phyloP scores from a whole-genome alignment of 257 asterid species.

The Petunia secreta region DNA sequence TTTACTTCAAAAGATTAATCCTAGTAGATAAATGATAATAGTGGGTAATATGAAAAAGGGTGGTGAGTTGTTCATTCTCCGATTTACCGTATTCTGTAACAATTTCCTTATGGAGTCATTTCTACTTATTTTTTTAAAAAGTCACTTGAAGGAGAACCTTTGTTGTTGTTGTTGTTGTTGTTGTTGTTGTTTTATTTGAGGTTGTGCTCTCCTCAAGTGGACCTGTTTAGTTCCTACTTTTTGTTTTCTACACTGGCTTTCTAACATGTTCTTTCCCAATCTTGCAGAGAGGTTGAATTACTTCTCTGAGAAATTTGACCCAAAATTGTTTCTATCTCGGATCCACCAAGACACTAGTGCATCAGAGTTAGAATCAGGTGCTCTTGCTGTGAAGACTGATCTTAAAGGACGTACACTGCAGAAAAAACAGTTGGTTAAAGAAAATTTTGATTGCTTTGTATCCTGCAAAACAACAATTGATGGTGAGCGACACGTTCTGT shows the following conservation, averaged over 20 bases:
- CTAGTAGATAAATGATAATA: no score
- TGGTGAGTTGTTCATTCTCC: no score
- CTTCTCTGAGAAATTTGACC: slow-evolving; percentile 88
- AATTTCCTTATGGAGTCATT: no score
- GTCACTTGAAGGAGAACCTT: no score
- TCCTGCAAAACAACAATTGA: slow-evolving; percentile 99
- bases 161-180: no score
- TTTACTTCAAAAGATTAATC: no score
- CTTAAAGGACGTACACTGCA: slow-evolving; percentile 96
- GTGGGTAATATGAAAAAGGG: no score
- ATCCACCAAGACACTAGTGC: slow-evolving; percentile 89
- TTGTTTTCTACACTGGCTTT: neutral
- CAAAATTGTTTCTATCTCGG: slow-evolving; percentile 83
- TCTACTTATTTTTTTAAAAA: no score
- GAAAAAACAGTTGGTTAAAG: slow-evolving; percentile 95
- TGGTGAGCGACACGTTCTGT: slow-evolving; percentile 55
- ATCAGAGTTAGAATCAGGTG: slow-evolving; percentile 90
- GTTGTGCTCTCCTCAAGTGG: no score
- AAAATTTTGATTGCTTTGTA: slow-evolving; percentile 97
- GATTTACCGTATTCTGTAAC: no score
- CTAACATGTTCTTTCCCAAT: slow-evolving; percentile 18
- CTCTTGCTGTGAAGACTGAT: slow-evolving; percentile 80
- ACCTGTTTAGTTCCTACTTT: neutral
- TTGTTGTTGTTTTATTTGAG: no score
- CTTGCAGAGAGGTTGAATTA: slow-evolving; percentile 84